A percentile compares a stretch with the other conserved stretches of the same genome.
phyloP scores from a whole-genome alignment of 352 stramenopile genomes.

The Phytopythium mirpurense region DNA sequence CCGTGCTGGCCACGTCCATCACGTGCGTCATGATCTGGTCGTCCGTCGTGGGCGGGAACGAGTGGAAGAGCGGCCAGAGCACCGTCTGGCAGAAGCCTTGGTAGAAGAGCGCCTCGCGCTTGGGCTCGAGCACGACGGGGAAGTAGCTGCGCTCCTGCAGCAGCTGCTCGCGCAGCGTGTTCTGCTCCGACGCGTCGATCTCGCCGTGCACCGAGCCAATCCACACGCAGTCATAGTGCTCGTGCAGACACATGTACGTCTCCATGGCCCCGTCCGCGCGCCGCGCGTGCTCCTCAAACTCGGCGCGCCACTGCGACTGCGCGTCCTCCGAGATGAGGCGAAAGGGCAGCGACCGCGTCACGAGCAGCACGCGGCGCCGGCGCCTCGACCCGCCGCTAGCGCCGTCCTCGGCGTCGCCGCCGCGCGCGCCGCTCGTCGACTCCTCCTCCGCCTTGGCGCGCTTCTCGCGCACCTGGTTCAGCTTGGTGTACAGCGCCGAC shows the following conservation, averaged over 20 bases:
- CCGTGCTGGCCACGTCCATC: constrained; percentile 20
- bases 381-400: constrained; percentile 25
- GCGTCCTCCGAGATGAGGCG: constrained; percentile 73
- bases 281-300: constrained; percentile 62
- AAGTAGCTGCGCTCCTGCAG: constrained; percentile 89
- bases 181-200: constrained; percentile 74
- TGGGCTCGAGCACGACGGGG: constrained; percentile 86
- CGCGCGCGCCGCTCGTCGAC: constrained; percentile 18
- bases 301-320: constrained; percentile 76
- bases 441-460: constrained; percentile 67
- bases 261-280: constrained; percentile 71
- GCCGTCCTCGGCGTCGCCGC: constrained; percentile 17
- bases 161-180: constrained; percentile 79
- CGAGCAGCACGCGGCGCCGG: constrained; percentile 58
- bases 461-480: constrained; percentile 81
- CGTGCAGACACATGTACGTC: constrained; percentile 71
- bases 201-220: constrained; percentile 79
- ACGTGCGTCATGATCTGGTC: constrained; percentile 69
- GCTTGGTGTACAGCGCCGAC: constrained; percentile 69
- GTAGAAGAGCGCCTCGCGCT: constrained; percentile 86
- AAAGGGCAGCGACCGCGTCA: constrained; percentile 75
- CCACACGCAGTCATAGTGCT: constrained; percentile 82
- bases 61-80: constrained; percentile 91
- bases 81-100: constrained; percentile 90
- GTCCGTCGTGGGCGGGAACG: constrained; percentile 69